These are phyloP conservation scores for Ganoderma lucidum DNA, from an alignment of 1,284 basidiomycete species.

Conservation along the genomic window DNA sequence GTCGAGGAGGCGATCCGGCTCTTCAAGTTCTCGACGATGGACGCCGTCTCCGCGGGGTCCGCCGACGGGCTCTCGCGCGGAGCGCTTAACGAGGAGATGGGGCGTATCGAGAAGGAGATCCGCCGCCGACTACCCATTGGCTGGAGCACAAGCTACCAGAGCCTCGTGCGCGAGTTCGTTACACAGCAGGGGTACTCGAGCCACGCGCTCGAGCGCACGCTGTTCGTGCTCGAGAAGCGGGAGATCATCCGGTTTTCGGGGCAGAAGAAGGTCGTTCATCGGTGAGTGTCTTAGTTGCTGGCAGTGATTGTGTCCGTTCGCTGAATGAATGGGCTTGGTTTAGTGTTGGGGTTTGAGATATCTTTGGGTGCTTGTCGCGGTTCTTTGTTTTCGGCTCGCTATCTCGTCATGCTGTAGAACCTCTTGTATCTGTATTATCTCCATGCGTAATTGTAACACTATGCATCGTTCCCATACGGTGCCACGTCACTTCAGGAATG, in stretches of 20 bases:
- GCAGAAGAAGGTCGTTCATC: constrained; percentile 46
- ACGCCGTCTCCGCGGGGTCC: constrained; percentile 93
- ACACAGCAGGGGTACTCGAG: constrained; percentile 90
- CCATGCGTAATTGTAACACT: constrained; percentile 27
- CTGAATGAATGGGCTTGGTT: background rate
- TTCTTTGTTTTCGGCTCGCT: constrained; percentile 24
- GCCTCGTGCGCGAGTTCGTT: constrained; percentile 95
- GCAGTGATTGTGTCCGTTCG: too few species aligned
- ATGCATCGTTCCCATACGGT: constrained; percentile 6
- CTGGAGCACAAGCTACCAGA: constrained; percentile 97
- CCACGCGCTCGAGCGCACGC: constrained; percentile 92
- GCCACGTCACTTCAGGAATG: constrained; percentile 5
- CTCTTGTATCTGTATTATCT: constrained; percentile 26
- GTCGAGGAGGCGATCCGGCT: constrained; percentile 98
- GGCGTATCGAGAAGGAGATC: constrained; percentile 92
- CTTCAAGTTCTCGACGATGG: constrained; percentile 99
- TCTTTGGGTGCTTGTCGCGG: background rate
- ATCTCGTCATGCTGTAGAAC: constrained; percentile 22
- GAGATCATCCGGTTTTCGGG: constrained; percentile 93
- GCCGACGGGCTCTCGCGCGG: constrained; percentile 94
- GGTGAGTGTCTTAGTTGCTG: constrained; percentile 28
- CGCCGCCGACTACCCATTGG: constrained; percentile 91
- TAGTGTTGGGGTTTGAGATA: constrained; percentile 35
- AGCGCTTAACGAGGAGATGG: constrained; percentile 95
- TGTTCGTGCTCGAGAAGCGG: constrained; percentile 95